Evolutionary conservation across 1,139 yeast genomes (phyloP), one percentile per base, ranked within the genome.

Genomic region (Kodamaea anthophila): DNA sequence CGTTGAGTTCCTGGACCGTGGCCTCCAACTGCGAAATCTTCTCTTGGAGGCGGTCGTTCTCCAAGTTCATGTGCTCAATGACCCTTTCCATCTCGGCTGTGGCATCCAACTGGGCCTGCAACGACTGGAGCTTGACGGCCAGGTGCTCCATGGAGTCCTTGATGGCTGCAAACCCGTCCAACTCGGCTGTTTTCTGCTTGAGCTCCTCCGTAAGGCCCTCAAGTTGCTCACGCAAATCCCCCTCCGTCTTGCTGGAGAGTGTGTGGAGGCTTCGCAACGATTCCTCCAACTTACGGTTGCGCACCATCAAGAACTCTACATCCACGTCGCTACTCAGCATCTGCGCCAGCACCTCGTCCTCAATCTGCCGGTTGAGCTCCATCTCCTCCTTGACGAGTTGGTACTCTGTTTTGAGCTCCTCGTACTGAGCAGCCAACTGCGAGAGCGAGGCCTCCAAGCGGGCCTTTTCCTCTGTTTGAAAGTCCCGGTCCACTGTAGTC

Each of bases 1-100:
- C 77, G 30, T 71, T 77, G 22, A 80, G 57, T 36, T 83, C 87
- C 4, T 60, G 60, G 2, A 80, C 57, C 0, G 73, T 63, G 2
- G 39, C 46, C 25, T 62, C 54, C 22, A 77, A 52, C 11, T 47
- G 49, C 2, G 46, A 45, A 10, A 75, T 56, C 29, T 66, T 56
- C 13, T 53, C 58, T 8, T 45, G 47, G 13, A 78, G 54, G 13
- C 55, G 64, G 9, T 70, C 56, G 40, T 81, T 82, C 38, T 77
- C 69, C 5, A 60, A 53, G 0, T 81, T 74, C 30, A 82, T 54
- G 15, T 58, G 64, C 30, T 78, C 86, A 15, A 80, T 66, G 33
- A 80, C 53, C 18, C 43, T 43, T 25, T 66, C 74, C 41, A 67
- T 65, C 14, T 69, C 70, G 4, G 58, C 51, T 6, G 65, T 50